Evolutionary conservation across 768 basidiomycete genomes (phyloP).

Genomic region (Myochromella boudieri): DNA sequence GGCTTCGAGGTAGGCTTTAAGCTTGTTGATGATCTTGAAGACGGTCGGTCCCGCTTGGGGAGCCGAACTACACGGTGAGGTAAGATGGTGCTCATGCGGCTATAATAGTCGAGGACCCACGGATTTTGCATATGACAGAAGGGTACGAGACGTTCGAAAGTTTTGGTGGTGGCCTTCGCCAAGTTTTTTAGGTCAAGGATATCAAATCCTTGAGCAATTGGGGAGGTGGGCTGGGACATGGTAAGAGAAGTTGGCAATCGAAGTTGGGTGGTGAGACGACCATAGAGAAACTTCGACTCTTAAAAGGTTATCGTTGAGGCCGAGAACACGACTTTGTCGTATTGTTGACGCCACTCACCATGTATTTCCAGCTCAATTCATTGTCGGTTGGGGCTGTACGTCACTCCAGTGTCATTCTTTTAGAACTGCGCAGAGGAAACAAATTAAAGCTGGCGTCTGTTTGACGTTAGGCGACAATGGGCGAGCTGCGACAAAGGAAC

Average conservation of each 20-base stretch:
- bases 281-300: no score
- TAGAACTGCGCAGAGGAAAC: no score
- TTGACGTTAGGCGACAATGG: no score
- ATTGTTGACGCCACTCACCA: no score
- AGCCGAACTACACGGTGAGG: conserved; percentile 13
- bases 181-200: conserved; percentile 25
- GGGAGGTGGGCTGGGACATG: conserved; percentile 9
- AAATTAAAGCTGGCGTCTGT: no score
- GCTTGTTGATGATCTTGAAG: conserved; percentile 13
- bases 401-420: no score
- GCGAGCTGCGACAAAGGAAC: no score
- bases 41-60: conserved; percentile 17
- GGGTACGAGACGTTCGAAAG: conserved; percentile 36
- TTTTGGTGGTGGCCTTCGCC: conserved; percentile 33
- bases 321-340: no score
- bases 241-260: background rate
- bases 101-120: conserved; percentile 19
- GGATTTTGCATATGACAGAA: conserved; percentile 30
- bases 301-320: no score
- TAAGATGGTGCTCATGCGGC: background rate
- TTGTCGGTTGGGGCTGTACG: no score
- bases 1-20: conserved; percentile 16
- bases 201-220: conserved; percentile 8
- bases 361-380: no score
- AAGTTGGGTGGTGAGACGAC: background rate